phyloP scores from a whole-genome alignment of 345 rosid species.

The Eucalyptus erythrocorys region DNA sequence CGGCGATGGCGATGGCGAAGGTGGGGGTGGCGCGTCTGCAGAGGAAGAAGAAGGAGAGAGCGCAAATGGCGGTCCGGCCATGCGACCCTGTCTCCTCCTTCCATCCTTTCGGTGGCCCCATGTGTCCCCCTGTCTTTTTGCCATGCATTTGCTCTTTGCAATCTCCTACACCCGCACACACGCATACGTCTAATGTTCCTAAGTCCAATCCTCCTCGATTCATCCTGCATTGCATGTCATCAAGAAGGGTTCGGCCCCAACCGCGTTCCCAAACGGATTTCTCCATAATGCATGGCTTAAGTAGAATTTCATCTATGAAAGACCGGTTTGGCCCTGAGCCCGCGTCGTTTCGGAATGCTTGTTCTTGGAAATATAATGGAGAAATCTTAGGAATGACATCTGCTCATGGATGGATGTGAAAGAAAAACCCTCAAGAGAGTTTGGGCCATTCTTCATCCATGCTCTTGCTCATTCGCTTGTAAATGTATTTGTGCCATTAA shows the following conservation, averaged over 20 bases:
- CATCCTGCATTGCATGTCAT: not conserved
- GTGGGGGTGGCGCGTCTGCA: not conserved
- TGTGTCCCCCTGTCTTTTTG: not conserved
- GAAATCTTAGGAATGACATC: not conserved
- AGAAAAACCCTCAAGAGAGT: not conserved
- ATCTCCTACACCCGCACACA: not conserved
- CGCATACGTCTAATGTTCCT: not conserved
- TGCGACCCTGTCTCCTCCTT: not conserved
- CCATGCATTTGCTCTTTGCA: not conserved
- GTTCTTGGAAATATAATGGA: not conserved
- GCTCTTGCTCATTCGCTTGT: not conserved
- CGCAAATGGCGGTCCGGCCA: not conserved
- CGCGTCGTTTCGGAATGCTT: not conserved
- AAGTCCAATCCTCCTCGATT: not conserved
- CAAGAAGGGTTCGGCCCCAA: not conserved
- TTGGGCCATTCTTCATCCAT: not conserved
- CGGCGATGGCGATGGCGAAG: not conserved
- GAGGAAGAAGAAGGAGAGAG: not conserved
- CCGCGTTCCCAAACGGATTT: accelerated
- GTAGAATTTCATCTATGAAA: not conserved
- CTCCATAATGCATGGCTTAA: not conserved
- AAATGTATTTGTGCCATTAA: not conserved
- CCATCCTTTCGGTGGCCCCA: not conserved
- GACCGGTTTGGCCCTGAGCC: accelerated
- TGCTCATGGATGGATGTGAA: not conserved